phyloP scores from a whole-genome alignment of 805 yeast species.

The Teunomyces panamensis region DNA sequence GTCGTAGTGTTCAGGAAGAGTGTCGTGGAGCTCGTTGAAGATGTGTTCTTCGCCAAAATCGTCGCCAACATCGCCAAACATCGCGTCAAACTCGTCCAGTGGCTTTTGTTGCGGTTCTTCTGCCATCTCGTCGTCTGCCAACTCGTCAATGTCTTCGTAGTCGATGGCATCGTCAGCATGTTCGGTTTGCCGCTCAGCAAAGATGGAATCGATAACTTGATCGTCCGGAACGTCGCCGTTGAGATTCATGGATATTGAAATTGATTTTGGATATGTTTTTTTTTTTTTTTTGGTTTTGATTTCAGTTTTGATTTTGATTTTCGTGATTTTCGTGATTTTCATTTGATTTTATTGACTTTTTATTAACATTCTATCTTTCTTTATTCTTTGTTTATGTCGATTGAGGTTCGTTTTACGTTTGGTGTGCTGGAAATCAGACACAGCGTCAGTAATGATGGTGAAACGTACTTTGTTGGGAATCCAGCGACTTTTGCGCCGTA shows the following conservation, averaged over 20 bases:
- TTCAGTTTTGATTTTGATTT: not conserved
- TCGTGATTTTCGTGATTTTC: no score
- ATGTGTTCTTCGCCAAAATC: constrained; percentile 14
- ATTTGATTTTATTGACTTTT: not conserved
- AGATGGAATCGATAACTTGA: constrained; percentile 37
- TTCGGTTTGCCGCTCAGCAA: constrained; percentile 38
- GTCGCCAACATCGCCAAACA: constrained; percentile 35
- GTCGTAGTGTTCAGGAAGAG: constrained; percentile 22
- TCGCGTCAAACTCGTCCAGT: constrained; percentile 35
- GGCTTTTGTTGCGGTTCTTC: constrained; percentile 27
- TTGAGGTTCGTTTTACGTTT: not conserved
- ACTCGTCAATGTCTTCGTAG: constrained; percentile 90
- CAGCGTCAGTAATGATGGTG: not conserved
- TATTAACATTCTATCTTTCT: not conserved
- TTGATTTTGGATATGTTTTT: not conserved
- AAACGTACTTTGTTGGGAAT: constrained; percentile 16
- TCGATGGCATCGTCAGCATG: constrained; percentile 94
- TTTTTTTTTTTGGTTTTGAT: not conserved
- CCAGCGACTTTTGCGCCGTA: constrained; percentile 11
- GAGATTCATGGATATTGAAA: not conserved
- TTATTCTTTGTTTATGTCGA: not conserved
- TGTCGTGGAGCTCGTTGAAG: constrained; percentile 14
- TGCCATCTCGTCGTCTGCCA: constrained; percentile 92
- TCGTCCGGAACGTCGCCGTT: constrained; percentile 33
- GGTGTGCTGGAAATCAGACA: constrained; percentile 9